Conservation (phyloP, 352 stramenopile species). For the Salisapilia sapeloensis region DNA sequence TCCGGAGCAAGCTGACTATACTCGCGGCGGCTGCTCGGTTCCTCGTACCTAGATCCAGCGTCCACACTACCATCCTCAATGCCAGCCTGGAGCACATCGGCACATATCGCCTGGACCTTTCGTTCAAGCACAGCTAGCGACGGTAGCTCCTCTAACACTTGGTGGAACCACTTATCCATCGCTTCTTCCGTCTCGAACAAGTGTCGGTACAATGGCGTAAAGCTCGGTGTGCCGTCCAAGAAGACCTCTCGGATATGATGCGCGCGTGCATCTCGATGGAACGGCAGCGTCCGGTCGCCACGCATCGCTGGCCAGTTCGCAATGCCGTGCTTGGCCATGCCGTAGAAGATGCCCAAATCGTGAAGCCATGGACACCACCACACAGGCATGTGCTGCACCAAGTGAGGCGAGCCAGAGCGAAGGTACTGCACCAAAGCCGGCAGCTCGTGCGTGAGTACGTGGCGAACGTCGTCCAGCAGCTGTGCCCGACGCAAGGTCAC, state of each 20-base stretch:
- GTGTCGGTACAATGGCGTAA: slow-evolving; percentile 42
- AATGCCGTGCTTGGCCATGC: slow-evolving; percentile 63
- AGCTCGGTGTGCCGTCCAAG: slow-evolving; percentile 32
- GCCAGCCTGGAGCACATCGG: slow-evolving; percentile 3
- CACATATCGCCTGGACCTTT: slow-evolving; percentile 53
- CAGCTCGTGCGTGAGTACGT: slow-evolving; percentile 25
- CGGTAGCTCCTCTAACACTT: slow-evolving; percentile 54
- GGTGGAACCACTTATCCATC: slow-evolving; percentile 38
- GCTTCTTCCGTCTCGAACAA: slow-evolving; percentile 24
- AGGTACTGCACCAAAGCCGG: slow-evolving; percentile 25
- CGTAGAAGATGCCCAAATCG: slow-evolving; percentile 57
- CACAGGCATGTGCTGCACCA: slow-evolving; percentile 65
- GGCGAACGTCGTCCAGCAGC: slow-evolving; percentile 47
- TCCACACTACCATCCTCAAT: background rate
- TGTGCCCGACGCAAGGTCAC: slow-evolving; percentile 61
- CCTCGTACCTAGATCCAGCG: slow-evolving; percentile 18
- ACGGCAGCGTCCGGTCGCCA: slow-evolving; percentile 50
- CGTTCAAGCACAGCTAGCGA: slow-evolving; percentile 53
- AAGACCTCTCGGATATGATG: slow-evolving; percentile 59
- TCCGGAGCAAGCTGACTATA: slow-evolving; percentile 40
- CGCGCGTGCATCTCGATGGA: slow-evolving; percentile 47
- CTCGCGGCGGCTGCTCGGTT: slow-evolving; percentile 30
- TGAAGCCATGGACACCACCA: slow-evolving; percentile 85
- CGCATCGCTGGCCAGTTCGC: slow-evolving; percentile 53
- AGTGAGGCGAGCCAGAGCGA: slow-evolving; percentile 28